Evolutionary conservation across 176 grass and related monocot species (phyloP), one percentile per base, ranked within the genome.

Genomic region (Lolium rigidum): DNA sequence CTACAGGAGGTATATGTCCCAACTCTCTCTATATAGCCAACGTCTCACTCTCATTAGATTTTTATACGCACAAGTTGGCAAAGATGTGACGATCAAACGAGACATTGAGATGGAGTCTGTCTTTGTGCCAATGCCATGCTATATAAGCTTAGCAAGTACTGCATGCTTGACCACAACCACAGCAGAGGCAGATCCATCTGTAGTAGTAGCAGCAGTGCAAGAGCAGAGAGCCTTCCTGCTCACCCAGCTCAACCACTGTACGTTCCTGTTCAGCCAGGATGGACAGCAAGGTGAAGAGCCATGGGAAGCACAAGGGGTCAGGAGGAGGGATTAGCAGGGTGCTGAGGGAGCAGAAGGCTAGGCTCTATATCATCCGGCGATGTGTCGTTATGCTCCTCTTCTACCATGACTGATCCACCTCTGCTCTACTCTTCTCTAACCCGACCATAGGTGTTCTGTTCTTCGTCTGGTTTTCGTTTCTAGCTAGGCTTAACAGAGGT

Each of bases 341-440:
- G 84, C 70, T 90, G 70, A 90, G 81, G 76, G 84, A 93, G 70
- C 91, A 75, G 21, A 75, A 75, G 47, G 46, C 72, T 9, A 87
- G 87, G 77, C 82, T 93, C 80, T 90, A 87, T 77, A 90, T 90
- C 63, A 93, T 93, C 76, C 77, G 48, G 25, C 61, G 91, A 76
- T 93, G 91, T 48, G 71, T 93, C 26, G 88, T 93, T 71, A 90
- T 87, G 81, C 91, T 93, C 12, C 91, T 93, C 70, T 93, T 81
- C 85, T 85, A 87, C 56, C 87, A 93, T 85, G 91, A 93, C 37
- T 93, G 85, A 24, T 46, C 18, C 37, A 15, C 1, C 41, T 66
- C 46, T 65, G 12, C 12, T 46, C 11, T 17, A 17, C 47, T 67
- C 14, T 37, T 48, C 24, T 31, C 60, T 85, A 17, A 28, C 82